phyloP scores from a whole-genome alignment of 192 early-diverging fungal genomes.

The Neocallimastix lanati region DNA sequence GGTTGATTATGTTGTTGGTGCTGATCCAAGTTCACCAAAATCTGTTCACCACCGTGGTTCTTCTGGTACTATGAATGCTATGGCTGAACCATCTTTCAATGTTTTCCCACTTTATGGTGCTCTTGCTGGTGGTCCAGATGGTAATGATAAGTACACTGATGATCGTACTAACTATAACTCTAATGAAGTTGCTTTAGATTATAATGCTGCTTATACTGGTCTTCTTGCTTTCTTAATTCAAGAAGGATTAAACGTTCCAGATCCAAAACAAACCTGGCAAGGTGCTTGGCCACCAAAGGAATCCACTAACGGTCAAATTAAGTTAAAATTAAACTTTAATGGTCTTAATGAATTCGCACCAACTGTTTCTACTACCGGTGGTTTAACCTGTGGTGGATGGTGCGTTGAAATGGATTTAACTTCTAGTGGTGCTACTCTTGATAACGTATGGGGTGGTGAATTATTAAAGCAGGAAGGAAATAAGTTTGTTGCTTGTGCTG shows the following conservation, averaged over 20 bases:
- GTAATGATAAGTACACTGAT: conserved; percentile 25
- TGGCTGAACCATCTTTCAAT: conserved; percentile 1
- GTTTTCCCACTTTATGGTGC: conserved; percentile 27
- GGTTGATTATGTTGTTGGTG: conserved; percentile 34
- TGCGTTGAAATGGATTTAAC: neutral
- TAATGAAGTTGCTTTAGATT: conserved; percentile 10
- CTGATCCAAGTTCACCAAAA: conserved; percentile 32
- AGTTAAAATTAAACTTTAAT: neutral
- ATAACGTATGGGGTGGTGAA: neutral
- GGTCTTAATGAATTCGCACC: neutral
- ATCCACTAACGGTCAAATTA: neutral
- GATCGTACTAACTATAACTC: conserved; percentile 18
- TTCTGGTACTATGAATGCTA: conserved; percentile 20
- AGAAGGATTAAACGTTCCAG: neutral
- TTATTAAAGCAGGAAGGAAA: neutral
- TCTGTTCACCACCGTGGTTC: conserved; percentile 38
- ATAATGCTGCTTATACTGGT: neutral
- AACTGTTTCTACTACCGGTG: neutral
- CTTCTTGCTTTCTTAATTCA: neutral
- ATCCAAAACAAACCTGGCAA: neutral
- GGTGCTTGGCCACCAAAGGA: neutral
- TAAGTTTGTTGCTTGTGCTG: neutral
- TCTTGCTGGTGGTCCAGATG: conserved; percentile 32
- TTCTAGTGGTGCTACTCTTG: neutral
- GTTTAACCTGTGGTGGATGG: neutral